These are phyloP conservation scores for Dichotomocladium elegans DNA, from an alignment of 371 early-diverging fungal species.

Conservation along the genomic window DNA sequence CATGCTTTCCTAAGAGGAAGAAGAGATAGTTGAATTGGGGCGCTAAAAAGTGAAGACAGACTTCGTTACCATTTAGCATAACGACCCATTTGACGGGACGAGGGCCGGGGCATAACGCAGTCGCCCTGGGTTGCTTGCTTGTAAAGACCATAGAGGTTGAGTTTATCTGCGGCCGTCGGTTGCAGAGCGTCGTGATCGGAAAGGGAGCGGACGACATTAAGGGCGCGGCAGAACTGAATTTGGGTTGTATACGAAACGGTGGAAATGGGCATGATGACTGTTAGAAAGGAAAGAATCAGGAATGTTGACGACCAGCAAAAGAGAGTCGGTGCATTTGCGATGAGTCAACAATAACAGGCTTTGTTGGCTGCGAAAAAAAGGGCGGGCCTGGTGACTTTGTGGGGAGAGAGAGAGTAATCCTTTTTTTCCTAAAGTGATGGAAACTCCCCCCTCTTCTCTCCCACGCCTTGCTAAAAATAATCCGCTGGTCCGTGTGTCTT, in stretches of 20 bases:
- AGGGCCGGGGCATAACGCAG: slow-evolving; percentile 42
- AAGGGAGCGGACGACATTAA: slow-evolving; percentile 24
- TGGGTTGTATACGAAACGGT: slow-evolving; percentile 13
- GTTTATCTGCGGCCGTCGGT: slow-evolving; percentile 64
- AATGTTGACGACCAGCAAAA: too few relatives aligned
- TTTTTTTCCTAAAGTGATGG: too few relatives aligned
- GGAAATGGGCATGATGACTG: slow-evolving; percentile 3
- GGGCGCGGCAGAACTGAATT: slow-evolving; percentile 26
- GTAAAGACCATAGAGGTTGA: slow-evolving; percentile 70
- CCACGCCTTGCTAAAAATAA: too few relatives aligned
- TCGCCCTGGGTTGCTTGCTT: slow-evolving; percentile 78
- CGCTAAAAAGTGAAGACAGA: not conserved
- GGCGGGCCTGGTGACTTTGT: too few relatives aligned
- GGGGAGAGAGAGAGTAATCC: too few relatives aligned
- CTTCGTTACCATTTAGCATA: slow-evolving; percentile 34
- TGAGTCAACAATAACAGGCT: not conserved
- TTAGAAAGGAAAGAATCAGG: not conserved
- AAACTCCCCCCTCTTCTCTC: too few relatives aligned
- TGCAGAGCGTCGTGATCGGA: slow-evolving; percentile 23
- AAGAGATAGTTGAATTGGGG: not conserved
- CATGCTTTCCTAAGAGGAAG: slow-evolving; percentile 25
- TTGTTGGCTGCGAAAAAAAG: too few relatives aligned
- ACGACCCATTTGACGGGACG: slow-evolving; percentile 15
- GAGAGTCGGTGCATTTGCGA: not conserved
- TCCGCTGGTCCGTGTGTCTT: too few relatives aligned